phyloP scores from a whole-genome alignment of 2,329 filamentous ascomycete species.

The Colletotrichum sp. region DNA sequence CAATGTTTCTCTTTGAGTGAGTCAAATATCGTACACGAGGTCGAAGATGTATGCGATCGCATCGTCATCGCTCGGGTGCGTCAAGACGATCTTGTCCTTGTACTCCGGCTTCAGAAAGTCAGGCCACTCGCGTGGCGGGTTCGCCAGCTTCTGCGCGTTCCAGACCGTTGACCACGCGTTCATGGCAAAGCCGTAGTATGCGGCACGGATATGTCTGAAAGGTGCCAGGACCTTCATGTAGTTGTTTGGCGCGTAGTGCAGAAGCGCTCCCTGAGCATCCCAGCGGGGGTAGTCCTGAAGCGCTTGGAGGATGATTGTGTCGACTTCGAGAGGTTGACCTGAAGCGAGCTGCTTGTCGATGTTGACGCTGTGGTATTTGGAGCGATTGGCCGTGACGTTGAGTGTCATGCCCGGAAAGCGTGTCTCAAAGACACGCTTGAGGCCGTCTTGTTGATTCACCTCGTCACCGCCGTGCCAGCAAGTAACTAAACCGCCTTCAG shows the following conservation, averaged over 20 bases:
- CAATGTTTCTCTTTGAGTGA: background rate
- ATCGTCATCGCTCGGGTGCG: constrained; percentile 63
- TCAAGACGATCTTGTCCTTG: constrained; percentile 57
- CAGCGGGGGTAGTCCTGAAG: constrained; percentile 57
- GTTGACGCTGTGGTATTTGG: constrained; percentile 56
- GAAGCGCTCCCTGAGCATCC: constrained; percentile 49
- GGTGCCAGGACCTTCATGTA: constrained; percentile 44
- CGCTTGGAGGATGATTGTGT: constrained; percentile 54
- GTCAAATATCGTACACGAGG: constrained; percentile 42
- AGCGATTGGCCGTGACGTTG: constrained; percentile 58
- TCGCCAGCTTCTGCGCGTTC: constrained; percentile 37
- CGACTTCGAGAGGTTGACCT: constrained; percentile 42
- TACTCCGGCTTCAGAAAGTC: constrained; percentile 52
- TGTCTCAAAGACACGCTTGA: constrained; percentile 48
- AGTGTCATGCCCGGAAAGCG: constrained; percentile 54
- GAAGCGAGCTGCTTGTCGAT: constrained; percentile 49
- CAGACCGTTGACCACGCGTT: constrained; percentile 40
- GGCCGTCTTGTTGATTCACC: constrained; percentile 35
- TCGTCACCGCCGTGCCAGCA: constrained; percentile 56
- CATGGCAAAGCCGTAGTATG: constrained; percentile 43
- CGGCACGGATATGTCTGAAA: constrained; percentile 43
- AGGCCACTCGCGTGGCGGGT: constrained; percentile 39
- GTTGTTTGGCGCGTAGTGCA: constrained; percentile 51
- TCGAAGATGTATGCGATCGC: constrained; percentile 55
- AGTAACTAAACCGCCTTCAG: constrained; percentile 49